phyloP scores from a whole-genome alignment of 305 asterid genomes.

The Lippia alba region DNA sequence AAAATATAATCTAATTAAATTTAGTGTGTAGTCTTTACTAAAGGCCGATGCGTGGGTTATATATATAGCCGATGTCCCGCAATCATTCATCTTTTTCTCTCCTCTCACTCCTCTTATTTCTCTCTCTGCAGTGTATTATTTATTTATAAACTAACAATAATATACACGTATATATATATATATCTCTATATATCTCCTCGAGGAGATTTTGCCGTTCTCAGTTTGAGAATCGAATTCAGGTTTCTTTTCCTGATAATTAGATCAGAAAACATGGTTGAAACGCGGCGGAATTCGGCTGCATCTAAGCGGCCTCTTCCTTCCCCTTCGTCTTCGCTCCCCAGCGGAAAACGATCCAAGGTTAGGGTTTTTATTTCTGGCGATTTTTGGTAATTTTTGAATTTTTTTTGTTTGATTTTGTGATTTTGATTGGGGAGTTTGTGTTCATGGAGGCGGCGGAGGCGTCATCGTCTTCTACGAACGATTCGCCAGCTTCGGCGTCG shows the following conservation, averaged over 20 bases:
- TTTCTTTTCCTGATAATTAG: conserved; percentile 20
- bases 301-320: conserved; percentile 62
- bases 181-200: conserved; percentile 15
- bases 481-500: conserved; percentile 45
- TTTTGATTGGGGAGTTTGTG: conserved; percentile 31
- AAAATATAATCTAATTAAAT: too few species aligned
- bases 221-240: conserved; percentile 32
- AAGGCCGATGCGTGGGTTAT: conserved; percentile 10
- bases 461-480: conserved; percentile 53
- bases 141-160: not conserved
- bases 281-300: conserved; percentile 69
- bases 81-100: conserved; percentile 37
- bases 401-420: conserved; percentile 11
- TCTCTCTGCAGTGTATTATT: conserved; percentile 1
- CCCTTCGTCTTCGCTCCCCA: conserved; percentile 55
- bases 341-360: conserved; percentile 72
- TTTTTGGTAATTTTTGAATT: not conserved
- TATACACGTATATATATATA: not conserved
- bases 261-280: conserved; percentile 64
- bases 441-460: conserved; percentile 54
- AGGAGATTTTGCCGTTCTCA: conserved; percentile 31
- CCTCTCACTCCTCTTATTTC: conserved; percentile 7
- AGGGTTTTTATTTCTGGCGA: conserved; percentile 37
- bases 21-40: not conserved
- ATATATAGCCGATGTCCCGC: conserved; percentile 35